Evolutionary conservation across 257 asterid species (phyloP).

Genomic region (Cruciata laevipes): DNA sequence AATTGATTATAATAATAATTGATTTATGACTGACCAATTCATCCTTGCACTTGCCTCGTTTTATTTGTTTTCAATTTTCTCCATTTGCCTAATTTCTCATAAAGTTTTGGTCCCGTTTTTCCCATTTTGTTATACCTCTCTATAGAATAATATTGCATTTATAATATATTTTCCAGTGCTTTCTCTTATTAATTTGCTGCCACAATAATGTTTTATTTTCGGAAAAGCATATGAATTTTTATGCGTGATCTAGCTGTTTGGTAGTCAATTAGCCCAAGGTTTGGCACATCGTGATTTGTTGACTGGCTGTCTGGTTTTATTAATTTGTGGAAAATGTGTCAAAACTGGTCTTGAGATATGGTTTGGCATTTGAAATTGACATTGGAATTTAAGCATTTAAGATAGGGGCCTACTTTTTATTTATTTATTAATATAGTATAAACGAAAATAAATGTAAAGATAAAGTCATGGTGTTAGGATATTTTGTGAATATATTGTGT

Average conservation of each 20-base stretch:
- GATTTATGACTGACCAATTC: not conserved
- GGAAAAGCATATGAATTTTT: not conserved
- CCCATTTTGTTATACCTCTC: not conserved
- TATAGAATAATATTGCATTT: not conserved
- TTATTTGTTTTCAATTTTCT: not conserved
- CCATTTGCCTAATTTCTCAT: not conserved
- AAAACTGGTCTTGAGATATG: not conserved
- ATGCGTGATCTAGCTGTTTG: not conserved
- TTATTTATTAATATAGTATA: too few species aligned
- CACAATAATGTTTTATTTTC: not conserved
- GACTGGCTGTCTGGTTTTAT: not conserved
- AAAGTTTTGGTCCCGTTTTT: conserved; percentile 7
- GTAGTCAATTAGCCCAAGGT: not conserved
- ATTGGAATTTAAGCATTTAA: not conserved
- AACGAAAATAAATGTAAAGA: too few species aligned
- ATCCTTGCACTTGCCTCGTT: not conserved
- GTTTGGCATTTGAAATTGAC: not conserved
- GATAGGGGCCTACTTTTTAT: too few species aligned
- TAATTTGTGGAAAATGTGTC: not conserved
- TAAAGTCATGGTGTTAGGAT: too few species aligned
- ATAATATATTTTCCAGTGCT: not conserved
- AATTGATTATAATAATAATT: too few species aligned
- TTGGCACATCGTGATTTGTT: not conserved
- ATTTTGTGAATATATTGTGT: too few species aligned
- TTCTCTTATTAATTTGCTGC: not conserved